These are phyloP conservation scores for Polyplosphaeria fusca DNA, from an alignment of 495 filamentous ascomycete genomes.

Conservation along the genomic window DNA sequence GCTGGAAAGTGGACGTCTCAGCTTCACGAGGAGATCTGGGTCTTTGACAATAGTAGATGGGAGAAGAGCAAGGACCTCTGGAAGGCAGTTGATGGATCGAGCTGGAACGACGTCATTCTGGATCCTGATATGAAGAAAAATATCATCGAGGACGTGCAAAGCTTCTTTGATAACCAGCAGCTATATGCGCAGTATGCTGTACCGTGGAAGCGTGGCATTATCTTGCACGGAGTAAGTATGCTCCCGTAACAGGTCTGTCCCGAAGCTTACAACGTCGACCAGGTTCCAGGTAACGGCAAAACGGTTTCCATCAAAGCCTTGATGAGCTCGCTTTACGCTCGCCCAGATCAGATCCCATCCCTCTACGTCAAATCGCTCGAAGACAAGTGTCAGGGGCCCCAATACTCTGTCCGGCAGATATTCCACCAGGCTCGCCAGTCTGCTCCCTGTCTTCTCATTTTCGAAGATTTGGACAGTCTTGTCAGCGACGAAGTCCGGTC, in stretches of 20 bases:
- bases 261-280: no score
- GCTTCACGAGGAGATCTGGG: constrained; percentile 32
- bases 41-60: constrained; percentile 33
- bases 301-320: constrained; percentile 67
- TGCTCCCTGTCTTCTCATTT: constrained; percentile 51
- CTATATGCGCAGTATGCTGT: constrained; percentile 26
- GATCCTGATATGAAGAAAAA: constrained; percentile 29
- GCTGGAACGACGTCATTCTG: constrained; percentile 34
- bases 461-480: constrained; percentile 65
- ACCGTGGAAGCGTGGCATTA: constrained; percentile 44
- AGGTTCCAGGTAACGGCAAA: constrained; percentile 64
- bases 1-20: constrained; percentile 26
- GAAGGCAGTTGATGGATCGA: constrained; percentile 16
- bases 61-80: constrained; percentile 31
- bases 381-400: constrained; percentile 15
- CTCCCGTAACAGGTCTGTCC: constrained; percentile 20
- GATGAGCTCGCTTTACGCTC: constrained; percentile 55
- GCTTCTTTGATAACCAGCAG: constrained; percentile 32
- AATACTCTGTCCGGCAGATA: constrained; percentile 36
- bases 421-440: constrained; percentile 37
- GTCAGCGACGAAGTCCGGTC: constrained; percentile 52
- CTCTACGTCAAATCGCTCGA: constrained; percentile 55
- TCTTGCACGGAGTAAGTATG: constrained; percentile 48
- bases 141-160: constrained; percentile 32
- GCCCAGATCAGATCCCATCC: constrained; percentile 42